Evolutionary conservation across 352 stramenopile genomes (phyloP), one percentile per base, ranked within the genome.

Genomic region (Phytopythium montanum): DNA sequence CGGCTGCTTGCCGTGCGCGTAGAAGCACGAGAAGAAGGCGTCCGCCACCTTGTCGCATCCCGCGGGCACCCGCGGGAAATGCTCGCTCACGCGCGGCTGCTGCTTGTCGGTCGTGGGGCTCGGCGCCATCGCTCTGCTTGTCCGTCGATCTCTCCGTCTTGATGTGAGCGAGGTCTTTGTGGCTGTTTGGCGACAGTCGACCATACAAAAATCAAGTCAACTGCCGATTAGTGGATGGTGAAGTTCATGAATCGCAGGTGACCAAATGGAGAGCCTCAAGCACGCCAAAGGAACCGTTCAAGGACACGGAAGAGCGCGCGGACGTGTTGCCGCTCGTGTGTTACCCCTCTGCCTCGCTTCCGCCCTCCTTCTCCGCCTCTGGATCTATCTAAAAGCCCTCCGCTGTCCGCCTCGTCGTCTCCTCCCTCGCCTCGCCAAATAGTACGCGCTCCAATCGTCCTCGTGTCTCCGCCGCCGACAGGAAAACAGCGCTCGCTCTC

Each of bases 1-100:
- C 3, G 69, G 68, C 64, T 90, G 81, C 68, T 92, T 94, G 65
- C 85, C 85, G 53, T 94, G 65, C 58, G 84, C 72, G 69, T 94
- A 89, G 54, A 94, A 88, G 62, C 85, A 94, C 51, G 73, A 66
- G 61, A 94, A 94, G 71, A 94, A 94, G 41, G 64, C 68, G 51
- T 83, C 79, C 29, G 83, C 73, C 53, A 71, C 79, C 54, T 75
- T 79, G 64, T 90, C 79, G 66, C 85, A 94, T 39, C 72, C 68
- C 42, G 81, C 78, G 2, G 85, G 79, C 31, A 92, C 81, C 45
- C 83, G 80, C 36, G 85, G 85, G 66, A 94, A 94, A 72, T 92
- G 70, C 19, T 72, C 59, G 67, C 83, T 93, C 68, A 94, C 68
- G 21, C 78, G 75, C 42, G 81, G 75, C 69, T 70, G 73, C 21